phyloP scores from a whole-genome alignment of 371 early-diverging fungal genomes.

The Nematocida ausubeli region DNA sequence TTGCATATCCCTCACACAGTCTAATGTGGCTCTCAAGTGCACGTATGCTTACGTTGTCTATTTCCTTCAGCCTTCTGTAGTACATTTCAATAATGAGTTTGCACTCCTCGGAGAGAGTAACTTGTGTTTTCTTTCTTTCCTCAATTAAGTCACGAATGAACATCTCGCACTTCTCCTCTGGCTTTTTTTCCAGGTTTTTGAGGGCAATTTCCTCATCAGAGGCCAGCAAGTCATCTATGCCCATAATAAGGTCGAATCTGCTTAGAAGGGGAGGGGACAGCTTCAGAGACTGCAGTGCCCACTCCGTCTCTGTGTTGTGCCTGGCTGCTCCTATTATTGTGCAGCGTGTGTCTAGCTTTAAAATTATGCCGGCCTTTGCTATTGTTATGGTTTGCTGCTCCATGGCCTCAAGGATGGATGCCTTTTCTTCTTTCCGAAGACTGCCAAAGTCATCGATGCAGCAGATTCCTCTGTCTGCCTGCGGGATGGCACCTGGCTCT shows the following conservation, averaged over 20 bases:
- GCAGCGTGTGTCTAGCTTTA: slow-evolving; percentile 65
- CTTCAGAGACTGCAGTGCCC: slow-evolving; percentile 61
- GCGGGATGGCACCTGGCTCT: slow-evolving; percentile 95
- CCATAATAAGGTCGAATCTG: slow-evolving; percentile 68
- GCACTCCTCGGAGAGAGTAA: slow-evolving; percentile 31
- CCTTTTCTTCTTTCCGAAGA: slow-evolving; percentile 64
- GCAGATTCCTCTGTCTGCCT: slow-evolving; percentile 94
- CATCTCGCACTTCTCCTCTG: neutral
- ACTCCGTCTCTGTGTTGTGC: slow-evolving; percentile 57
- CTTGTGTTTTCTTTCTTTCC: slow-evolving; percentile 37
- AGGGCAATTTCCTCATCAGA: slow-evolving; percentile 19
- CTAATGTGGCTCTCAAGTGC: slow-evolving; percentile 67
- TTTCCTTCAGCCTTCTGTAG: slow-evolving; percentile 59
- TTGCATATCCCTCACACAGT: slow-evolving; percentile 65
- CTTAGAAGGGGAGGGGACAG: slow-evolving; percentile 65
- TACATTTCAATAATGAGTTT: slow-evolving; percentile 57
- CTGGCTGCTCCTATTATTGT: slow-evolving; percentile 63
- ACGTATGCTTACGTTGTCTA: slow-evolving; percentile 62
- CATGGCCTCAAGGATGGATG: slow-evolving; percentile 68
- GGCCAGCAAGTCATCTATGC: slow-evolving; percentile 14
- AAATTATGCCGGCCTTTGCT: slow-evolving; percentile 68
- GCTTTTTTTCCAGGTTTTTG: slow-evolving; percentile 22
- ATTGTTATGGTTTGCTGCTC: slow-evolving; percentile 68
- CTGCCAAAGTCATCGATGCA: slow-evolving; percentile 95
- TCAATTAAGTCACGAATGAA: slow-evolving; percentile 44